A percentile compares a stretch with the other conserved stretches of the same genome.
phyloP scores from a whole-genome alignment of 108 stramenopile genomes.

The Nitzschia sp. region DNA sequence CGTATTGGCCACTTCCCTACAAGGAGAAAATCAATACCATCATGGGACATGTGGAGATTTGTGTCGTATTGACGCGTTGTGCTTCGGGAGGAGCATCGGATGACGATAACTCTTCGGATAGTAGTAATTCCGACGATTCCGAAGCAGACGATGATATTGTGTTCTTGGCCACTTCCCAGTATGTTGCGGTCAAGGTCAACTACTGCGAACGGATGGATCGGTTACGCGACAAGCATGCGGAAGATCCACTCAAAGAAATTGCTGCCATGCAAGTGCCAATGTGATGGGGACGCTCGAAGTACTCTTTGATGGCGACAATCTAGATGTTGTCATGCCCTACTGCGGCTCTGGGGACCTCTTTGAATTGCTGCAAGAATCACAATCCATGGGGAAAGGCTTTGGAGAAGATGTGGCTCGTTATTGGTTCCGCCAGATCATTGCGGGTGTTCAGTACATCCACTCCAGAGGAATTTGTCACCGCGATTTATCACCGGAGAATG shows the following conservation, averaged over 20 bases:
- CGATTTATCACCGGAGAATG: conserved; percentile 84
- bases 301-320: conserved; percentile 51
- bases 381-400: conserved; percentile 40
- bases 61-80: conserved; percentile 43
- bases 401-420: conserved; percentile 48
- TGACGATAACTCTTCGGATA: conserved; percentile 41
- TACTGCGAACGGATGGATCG: conserved; percentile 42
- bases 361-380: conserved; percentile 41
- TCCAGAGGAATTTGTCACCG: conserved; percentile 61
- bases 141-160: conserved; percentile 42
- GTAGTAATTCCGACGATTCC: conserved; percentile 25
- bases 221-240: conserved; percentile 49
- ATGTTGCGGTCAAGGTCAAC: conserved; percentile 55
- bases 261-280: conserved; percentile 81
- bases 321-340: conserved; percentile 68
- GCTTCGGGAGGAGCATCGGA: conserved; percentile 30
- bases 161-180: conserved; percentile 37
- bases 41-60: conserved; percentile 63
- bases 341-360: conserved; percentile 64
- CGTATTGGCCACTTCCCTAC: conserved; percentile 45
- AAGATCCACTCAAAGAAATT: conserved; percentile 92
- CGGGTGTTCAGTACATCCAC: conserved; percentile 60
- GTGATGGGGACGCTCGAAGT: conserved; percentile 44
- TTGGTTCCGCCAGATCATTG: conserved; percentile 65
- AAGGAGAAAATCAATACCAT: conserved; percentile 52